phyloP scores from a whole-genome alignment of 2,329 filamentous ascomycete species.

The Basipetospora chlamydospora region DNA sequence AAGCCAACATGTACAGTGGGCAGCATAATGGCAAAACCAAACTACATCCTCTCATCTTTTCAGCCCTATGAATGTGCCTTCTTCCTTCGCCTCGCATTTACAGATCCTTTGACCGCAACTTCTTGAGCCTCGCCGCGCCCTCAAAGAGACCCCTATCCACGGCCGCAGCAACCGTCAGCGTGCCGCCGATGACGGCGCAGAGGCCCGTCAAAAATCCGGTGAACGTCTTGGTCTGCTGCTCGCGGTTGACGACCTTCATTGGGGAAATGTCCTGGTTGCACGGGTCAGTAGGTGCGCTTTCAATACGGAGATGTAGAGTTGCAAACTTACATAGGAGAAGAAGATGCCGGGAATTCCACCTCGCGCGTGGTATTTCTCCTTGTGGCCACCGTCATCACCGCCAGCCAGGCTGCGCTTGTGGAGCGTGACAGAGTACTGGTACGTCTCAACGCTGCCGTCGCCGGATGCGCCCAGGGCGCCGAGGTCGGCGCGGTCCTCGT shows the following conservation, averaged over 20 bases:
- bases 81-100: slow-evolving; percentile 16
- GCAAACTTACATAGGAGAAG: slow-evolving; percentile 75
- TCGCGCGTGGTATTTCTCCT: slow-evolving; percentile 76
- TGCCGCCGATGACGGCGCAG: slow-evolving; percentile 89
- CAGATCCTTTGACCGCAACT: slow-evolving; percentile 56
- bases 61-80: not conserved
- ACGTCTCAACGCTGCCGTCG: slow-evolving; percentile 82
- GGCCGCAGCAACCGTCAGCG: slow-evolving; percentile 86
- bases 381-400: slow-evolving; percentile 72
- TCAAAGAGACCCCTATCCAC: slow-evolving; percentile 87
- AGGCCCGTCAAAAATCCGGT: slow-evolving; percentile 85
- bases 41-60: not conserved
- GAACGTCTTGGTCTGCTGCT: slow-evolving; percentile 79
- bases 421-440: slow-evolving; percentile 96
- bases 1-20: too few relatives aligned
- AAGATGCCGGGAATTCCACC: slow-evolving; percentile 96
- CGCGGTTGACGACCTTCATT: slow-evolving; percentile 98
- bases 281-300: slow-evolving; percentile 10
- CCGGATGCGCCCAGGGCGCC: slow-evolving; percentile 51
- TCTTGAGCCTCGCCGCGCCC: slow-evolving; percentile 70
- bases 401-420: slow-evolving; percentile 81
- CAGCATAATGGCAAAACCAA: too few relatives aligned
- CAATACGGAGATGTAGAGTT: not conserved
- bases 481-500: slow-evolving; percentile 42
- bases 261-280: slow-evolving; percentile 73